Conservation (phyloP, 768 basidiomycete genomes). For the Strobilomyces echinocephalus region DNA sequence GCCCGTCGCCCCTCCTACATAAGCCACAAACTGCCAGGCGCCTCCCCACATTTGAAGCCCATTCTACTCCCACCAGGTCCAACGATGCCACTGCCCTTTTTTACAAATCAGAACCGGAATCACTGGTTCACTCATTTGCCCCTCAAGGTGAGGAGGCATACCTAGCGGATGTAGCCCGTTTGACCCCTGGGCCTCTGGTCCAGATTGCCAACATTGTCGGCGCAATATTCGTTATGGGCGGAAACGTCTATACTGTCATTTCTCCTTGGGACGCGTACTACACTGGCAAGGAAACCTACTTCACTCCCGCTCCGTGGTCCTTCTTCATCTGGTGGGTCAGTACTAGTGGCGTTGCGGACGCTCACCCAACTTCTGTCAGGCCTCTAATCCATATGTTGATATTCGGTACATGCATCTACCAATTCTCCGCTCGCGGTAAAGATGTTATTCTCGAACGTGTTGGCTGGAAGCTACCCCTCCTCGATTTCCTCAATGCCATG, state of each 20-base stretch:
- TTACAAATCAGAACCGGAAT: conserved; percentile 22
- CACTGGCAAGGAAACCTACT: conserved; percentile 55
- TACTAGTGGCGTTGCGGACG: not conserved
- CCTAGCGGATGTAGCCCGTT: not conserved
- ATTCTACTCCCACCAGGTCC: conserved; percentile 8
- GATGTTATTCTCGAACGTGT: conserved; percentile 57
- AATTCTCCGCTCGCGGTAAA: conserved; percentile 52
- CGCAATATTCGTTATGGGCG: conserved; percentile 53
- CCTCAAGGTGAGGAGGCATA: conserved; percentile 44
- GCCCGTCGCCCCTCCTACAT: conserved; percentile 19
- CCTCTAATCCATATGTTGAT: conserved; percentile 62
- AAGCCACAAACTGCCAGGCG: conserved; percentile 17
- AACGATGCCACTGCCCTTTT: conserved; percentile 26
- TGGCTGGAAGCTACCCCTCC: conserved; percentile 60
- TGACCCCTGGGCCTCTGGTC: conserved; percentile 5
- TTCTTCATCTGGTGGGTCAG: conserved; percentile 54
- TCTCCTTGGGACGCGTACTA: conserved; percentile 47
- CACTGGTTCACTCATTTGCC: conserved; percentile 45
- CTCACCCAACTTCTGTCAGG: conserved; percentile 29
- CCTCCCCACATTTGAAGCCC: conserved; percentile 11
- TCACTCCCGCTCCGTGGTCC: conserved; percentile 61
- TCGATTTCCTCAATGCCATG: conserved; percentile 60
- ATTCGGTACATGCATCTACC: conserved; percentile 60
- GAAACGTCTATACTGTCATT: conserved; percentile 57
- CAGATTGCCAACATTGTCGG: conserved; percentile 53